Percentiles rank a stretch among this genome's conserved stretches.
Conservation (phyloP, 768 basidiomycete species). For the Lentinus brumalis region DNA sequence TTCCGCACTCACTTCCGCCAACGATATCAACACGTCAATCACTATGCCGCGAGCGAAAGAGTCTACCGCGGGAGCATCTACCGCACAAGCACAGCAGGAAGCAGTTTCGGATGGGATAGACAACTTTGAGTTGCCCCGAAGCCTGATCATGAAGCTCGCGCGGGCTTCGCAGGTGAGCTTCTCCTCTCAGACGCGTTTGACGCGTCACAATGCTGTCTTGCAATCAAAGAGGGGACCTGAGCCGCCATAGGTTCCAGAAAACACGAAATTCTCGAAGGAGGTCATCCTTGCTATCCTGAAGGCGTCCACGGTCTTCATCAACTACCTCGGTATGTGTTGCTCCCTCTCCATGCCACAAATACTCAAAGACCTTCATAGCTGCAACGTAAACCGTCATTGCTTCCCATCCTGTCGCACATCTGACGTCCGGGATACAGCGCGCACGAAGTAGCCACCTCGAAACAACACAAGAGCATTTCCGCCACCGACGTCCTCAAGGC, state of each 20-base stretch:
- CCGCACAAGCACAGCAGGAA: slow-evolving; percentile 79
- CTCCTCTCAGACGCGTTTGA: background rate
- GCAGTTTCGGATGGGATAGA: slow-evolving; percentile 84
- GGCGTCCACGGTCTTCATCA: slow-evolving; percentile 93
- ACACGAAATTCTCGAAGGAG: slow-evolving; percentile 88
- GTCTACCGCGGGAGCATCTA: slow-evolving; percentile 49
- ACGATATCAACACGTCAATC: too few relatives aligned
- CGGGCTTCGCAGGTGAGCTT: slow-evolving; percentile 68
- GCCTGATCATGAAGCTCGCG: slow-evolving; percentile 80
- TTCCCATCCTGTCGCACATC: too few relatives aligned
- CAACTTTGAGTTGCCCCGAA: slow-evolving; percentile 86
- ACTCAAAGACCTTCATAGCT: slow-evolving; percentile 33
- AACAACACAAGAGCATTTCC: slow-evolving; percentile 86
- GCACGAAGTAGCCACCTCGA: slow-evolving; percentile 83
- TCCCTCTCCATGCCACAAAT: background rate
- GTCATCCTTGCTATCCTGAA: slow-evolving; percentile 83
- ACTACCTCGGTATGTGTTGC: slow-evolving; percentile 75
- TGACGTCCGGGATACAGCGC: slow-evolving; percentile 52
- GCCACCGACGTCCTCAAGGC: slow-evolving; percentile 90
- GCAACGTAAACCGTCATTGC: slow-evolving; percentile 41
- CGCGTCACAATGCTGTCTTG: background rate
- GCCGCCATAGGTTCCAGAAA: slow-evolving; percentile 69
- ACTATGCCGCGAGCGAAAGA: slow-evolving; percentile 74
- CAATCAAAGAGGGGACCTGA: background rate
- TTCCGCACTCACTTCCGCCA: too few relatives aligned